Evolutionary conservation across 2,329 filamentous ascomycete genomes (phyloP).

Genomic region (Iodosphaeria phyllophila): DNA sequence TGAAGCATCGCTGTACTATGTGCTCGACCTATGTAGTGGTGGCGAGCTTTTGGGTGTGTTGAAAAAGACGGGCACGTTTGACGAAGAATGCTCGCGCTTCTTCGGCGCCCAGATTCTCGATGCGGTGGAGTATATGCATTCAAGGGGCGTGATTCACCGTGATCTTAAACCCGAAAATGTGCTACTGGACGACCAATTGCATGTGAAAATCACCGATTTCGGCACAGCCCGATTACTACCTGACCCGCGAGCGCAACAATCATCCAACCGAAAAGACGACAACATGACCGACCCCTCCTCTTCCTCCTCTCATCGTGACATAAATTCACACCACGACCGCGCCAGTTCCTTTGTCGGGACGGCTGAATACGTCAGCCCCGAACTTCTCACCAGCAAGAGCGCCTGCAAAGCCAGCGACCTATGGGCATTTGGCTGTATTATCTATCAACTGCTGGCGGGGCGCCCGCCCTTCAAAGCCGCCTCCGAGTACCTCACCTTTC

Average conservation of each 20-base stretch:
- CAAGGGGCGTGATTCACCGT: conserved; percentile 83
- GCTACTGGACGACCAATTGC: conserved; percentile 84
- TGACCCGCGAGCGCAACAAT: conserved; percentile 27
- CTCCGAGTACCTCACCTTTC: conserved; percentile 93
- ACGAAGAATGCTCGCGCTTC: conserved; percentile 84
- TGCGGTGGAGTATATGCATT: conserved; percentile 96
- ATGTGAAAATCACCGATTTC: conserved; percentile 97
- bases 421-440: conserved; percentile 96
- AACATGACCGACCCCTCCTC: conserved; percentile 18
- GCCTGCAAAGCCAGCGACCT: conserved; percentile 95
- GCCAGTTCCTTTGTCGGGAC: conserved; percentile 95
- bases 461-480: conserved; percentile 89
- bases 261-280: conserved; percentile 17
- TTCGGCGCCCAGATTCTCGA: conserved; percentile 94
- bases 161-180: conserved; percentile 97
- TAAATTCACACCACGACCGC: conserved; percentile 42
- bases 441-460: conserved; percentile 92
- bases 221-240: conserved; percentile 90
- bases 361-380: conserved; percentile 93
- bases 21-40: conserved; percentile 79
- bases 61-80: conserved; percentile 88
- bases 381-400: conserved; percentile 90
- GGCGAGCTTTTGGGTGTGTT: conserved; percentile 83
- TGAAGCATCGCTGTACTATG: conserved; percentile 88
- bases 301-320: too few species aligned